Evolutionary conservation across 2,329 filamentous ascomycete species (phyloP).

Genomic region (Fusarium metavorans): DNA sequence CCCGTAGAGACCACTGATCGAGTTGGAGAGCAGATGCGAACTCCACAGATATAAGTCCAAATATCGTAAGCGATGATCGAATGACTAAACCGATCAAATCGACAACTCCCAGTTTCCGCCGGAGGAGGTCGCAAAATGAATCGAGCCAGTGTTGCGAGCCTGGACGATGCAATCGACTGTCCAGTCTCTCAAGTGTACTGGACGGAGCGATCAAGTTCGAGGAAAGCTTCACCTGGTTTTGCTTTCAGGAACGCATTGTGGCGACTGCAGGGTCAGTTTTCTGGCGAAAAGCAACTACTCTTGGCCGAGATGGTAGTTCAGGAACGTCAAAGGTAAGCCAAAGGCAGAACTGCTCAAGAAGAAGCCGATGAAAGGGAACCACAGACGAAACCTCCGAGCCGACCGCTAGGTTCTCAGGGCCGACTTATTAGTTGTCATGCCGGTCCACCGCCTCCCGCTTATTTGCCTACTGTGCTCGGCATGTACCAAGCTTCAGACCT

Average conservation of each 20-base stretch:
- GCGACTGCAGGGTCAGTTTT: neutral
- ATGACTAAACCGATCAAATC: neutral
- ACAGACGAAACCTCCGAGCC: neutral
- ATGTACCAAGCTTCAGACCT: constrained; percentile 5
- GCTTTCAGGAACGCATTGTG: constrained; percentile 1
- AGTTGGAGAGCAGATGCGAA: neutral
- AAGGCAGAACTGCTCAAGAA: neutral
- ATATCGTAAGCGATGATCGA: neutral
- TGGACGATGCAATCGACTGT: neutral
- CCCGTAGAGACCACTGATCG: neutral
- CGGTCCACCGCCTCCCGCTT: constrained; percentile 14
- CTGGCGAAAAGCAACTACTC: neutral
- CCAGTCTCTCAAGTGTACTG: neutral
- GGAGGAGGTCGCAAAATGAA: neutral
- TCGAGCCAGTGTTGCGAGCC: neutral
- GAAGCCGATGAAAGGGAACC: neutral
- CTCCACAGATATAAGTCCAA: neutral
- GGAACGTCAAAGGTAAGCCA: neutral
- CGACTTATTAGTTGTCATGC: constrained; percentile 24
- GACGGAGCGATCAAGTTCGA: neutral
- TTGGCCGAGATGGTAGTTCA: neutral
- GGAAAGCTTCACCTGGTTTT: neutral
- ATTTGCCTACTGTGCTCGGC: neutral
- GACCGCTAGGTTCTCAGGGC: constrained; percentile 1
- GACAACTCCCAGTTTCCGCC: neutral